Conservation (phyloP, 192 early-diverging fungal genomes). For the Oehlia diaphana region DNA sequence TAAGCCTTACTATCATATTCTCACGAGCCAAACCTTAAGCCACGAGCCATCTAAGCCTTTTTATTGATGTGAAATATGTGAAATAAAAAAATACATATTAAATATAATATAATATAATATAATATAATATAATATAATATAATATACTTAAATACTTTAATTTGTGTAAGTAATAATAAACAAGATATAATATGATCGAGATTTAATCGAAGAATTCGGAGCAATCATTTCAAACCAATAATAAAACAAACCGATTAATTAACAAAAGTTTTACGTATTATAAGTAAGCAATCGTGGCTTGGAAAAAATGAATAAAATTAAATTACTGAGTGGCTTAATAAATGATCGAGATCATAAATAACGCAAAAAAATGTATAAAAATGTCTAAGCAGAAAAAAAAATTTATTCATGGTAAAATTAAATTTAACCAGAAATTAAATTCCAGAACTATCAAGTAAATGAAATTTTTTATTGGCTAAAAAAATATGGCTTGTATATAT, state of each 20-base stretch:
- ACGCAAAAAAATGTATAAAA: no score
- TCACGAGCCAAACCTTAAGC: not conserved
- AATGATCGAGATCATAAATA: not conserved
- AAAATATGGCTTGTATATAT: no score
- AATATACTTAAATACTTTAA: no score
- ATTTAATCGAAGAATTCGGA: not conserved
- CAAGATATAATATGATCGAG: not conserved
- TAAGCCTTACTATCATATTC: not conserved
- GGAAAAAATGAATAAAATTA: not conserved
- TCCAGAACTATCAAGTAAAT: not conserved
- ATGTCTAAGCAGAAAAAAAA: no score
- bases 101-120: no score
- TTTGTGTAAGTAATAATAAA: no score
- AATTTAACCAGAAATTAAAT: not conserved
- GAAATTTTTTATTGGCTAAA: not conserved
- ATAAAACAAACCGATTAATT: no score
- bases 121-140: no score
- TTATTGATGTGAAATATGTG: not conserved
- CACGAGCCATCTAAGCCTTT: not conserved
- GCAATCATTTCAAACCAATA: not conserved
- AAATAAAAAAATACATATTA: not conserved
- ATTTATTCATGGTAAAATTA: not conserved
- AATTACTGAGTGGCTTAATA: not conserved
- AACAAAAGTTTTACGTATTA: no score
- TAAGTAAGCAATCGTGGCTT: not conserved